Evolutionary conservation across 2,329 filamentous ascomycete genomes (phyloP).

Genomic region (Trichoderma endophyticum): DNA sequence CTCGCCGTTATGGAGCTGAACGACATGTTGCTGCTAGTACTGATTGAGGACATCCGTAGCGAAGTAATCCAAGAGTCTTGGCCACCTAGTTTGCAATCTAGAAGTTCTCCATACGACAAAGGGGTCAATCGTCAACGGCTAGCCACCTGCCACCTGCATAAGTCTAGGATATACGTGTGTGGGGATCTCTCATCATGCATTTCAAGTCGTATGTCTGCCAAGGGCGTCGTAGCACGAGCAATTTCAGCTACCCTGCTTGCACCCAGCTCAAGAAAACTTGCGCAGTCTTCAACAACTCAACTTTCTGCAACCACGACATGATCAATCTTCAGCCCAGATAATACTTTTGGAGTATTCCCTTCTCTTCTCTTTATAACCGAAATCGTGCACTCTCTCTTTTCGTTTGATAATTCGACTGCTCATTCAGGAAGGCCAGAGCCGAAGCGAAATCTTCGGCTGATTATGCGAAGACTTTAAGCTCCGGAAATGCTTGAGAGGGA

Average conservation of each 20-base stretch:
- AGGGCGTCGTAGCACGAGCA: neutral
- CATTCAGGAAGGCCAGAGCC: neutral
- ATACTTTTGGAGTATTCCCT: neutral
- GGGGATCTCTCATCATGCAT: neutral
- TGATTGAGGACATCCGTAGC: neutral
- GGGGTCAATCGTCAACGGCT: neutral
- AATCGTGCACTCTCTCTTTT: neutral
- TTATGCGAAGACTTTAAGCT: neutral
- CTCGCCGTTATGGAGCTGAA: neutral
- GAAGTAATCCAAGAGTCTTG: neutral
- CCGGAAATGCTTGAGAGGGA: neutral
- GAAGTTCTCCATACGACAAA: neutral
- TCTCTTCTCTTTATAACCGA: neutral
- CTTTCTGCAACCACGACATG: neutral
- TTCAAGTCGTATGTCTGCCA: neutral
- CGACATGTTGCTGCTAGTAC: neutral
- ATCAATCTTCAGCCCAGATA: neutral
- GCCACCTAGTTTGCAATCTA: neutral
- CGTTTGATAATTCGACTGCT: neutral
- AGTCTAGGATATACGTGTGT: neutral
- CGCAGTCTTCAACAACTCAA: neutral
- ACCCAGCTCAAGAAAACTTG: neutral
- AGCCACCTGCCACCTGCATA: neutral
- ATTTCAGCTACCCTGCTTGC: neutral
- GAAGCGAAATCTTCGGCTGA: neutral